These are phyloP conservation scores for Glebionis coronaria DNA, from an alignment of 129 eudicot species.

Conservation along the genomic window DNA sequence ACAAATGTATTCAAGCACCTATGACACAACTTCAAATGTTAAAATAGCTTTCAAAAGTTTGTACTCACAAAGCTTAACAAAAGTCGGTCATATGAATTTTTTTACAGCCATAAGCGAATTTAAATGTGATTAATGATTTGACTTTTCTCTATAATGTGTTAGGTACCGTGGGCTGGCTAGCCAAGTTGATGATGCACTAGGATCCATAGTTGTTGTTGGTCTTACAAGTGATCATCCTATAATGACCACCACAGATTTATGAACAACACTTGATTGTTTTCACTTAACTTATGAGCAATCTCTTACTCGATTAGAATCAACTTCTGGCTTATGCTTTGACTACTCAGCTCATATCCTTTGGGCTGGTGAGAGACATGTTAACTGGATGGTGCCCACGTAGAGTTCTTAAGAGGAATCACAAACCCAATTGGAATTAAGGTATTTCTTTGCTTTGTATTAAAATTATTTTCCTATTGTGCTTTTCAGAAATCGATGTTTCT, in stretches of 20 bases:
- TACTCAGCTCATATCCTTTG: constrained; percentile 73
- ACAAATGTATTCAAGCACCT: too few relatives aligned
- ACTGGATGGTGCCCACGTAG: constrained; percentile 85
- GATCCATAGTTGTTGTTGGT: constrained; percentile 78
- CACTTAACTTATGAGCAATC: constrained; percentile 74
- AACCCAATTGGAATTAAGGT: constrained; percentile 95
- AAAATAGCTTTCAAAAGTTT: too few relatives aligned
- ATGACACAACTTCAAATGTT: too few relatives aligned
- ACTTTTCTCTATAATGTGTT: too few relatives aligned
- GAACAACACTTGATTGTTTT: constrained; percentile 80
- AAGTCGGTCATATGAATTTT: too few relatives aligned
- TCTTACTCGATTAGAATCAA: constrained; percentile 63
- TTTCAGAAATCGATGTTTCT: too few relatives aligned
- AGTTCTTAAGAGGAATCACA: constrained; percentile 76
- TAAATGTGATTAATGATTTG: too few relatives aligned
- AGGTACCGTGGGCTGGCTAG: too few relatives aligned
- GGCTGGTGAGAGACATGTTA: constrained; percentile 83
- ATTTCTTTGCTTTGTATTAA: not conserved
- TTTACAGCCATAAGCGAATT: too few relatives aligned
- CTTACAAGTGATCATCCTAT: constrained; percentile 68
- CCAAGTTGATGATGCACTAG: too few relatives aligned
- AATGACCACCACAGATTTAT: constrained; percentile 67
- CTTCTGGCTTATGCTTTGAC: constrained; percentile 61
- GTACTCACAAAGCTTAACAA: too few relatives aligned
- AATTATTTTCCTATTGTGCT: too few relatives aligned